phyloP scores from a whole-genome alignment of 225 moss, liverwort and hornwort genomes.

The Ulota crispa region DNA sequence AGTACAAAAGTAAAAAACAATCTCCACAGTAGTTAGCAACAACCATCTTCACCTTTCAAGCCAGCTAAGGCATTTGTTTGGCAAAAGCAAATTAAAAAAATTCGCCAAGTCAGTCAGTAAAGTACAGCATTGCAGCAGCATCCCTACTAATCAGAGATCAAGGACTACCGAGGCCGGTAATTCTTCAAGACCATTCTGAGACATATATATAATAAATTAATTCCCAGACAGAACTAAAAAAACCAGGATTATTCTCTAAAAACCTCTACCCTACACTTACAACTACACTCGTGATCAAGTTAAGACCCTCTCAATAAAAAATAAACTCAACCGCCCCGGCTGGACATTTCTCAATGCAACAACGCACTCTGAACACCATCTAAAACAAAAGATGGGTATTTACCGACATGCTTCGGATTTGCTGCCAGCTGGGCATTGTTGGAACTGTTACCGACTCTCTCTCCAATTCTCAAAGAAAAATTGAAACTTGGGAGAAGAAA shows the following conservation, averaged over 20 bases:
- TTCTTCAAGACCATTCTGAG: conserved; percentile 19
- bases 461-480: background rate
- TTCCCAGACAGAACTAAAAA: background rate
- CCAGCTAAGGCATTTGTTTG: background rate
- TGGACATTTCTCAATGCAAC: background rate
- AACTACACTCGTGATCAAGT: background rate
- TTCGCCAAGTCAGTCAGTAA: conserved; percentile 34
- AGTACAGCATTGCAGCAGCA: conserved; percentile 33
- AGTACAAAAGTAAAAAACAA: background rate
- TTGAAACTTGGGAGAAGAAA: conserved; percentile 3
- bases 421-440: background rate
- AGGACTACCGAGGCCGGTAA: conserved; percentile 18
- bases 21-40: background rate
- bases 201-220: background rate
- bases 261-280: background rate
- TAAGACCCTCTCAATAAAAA: conserved; percentile 3
- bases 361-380: background rate
- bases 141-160: conserved; percentile 23
- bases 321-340: conserved; percentile 18
- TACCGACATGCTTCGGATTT: background rate
- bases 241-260: background rate
- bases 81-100: background rate
- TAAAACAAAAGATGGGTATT: background rate
- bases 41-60: background rate
- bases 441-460: background rate